Evolutionary conservation across 208 protist genomes (phyloP), one percentile per base, ranked within the genome.

Genomic region (Trypanosoma platydactyli): DNA sequence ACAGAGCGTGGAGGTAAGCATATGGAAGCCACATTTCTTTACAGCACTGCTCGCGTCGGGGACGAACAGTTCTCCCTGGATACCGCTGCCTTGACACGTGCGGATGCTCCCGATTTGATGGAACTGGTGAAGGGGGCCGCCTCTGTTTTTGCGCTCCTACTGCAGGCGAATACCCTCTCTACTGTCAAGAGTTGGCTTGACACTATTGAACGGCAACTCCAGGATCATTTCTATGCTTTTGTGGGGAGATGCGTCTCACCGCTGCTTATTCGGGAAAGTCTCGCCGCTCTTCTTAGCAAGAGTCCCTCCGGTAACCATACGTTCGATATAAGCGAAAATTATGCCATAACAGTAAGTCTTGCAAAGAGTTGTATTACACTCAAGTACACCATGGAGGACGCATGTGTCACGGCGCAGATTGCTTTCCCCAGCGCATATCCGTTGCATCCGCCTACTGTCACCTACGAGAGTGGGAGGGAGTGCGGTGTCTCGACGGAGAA

Each of bases 361-460:
- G 55, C 53, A 5, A 79, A 81, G 49, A 77, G 77, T 48, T 67
- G 57, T 15, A 83, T 97, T 29, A 68, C 78, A 29, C 67, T 97
- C 7, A 68, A 30, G 30, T 97, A 96, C 75, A 82, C 86, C 29
- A 92, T 91, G 79, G 89, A 97, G 38, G 92, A 95, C 63, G 86
- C 73, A 12, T 81, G 73, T 69, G 77, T 88, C 3, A 67, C 64
- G 24, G 77, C 96, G 45, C 73, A 83, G 38, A 91, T 97, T 61
- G 67, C 49, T 49, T 87, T 96, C 54, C 88, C 88, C 0, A 20
- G 65, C 11, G 73, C 69, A 41, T 97, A 89, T 73, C 92, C 92
- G 12, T 77, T 97, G 58, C 70, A 69, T 20, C 79, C 68, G 35
- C 84, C 87, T 0, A 58, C 40, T 5, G 84, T 94, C 20, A 80